A percentile compares a stretch with the other conserved stretches of the same genome.
phyloP scores from a whole-genome alignment of 2,329 filamentous ascomycete species.

The Monilinia laxa region DNA sequence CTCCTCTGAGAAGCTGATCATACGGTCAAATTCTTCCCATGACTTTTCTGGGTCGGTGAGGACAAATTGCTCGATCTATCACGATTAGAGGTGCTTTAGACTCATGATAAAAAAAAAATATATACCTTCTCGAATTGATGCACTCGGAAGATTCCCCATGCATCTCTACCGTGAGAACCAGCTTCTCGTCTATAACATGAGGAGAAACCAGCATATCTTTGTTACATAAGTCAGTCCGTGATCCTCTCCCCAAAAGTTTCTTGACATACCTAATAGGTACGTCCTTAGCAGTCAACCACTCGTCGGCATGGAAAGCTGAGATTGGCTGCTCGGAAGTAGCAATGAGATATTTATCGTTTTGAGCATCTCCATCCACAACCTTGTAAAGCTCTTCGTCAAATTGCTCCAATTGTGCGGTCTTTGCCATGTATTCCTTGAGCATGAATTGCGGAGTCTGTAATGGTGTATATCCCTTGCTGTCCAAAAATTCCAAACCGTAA shows the following conservation, averaged over 20 bases:
- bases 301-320: constrained; percentile 86
- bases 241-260: not conserved
- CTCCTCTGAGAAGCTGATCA: constrained; percentile 88
- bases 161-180: constrained; percentile 85
- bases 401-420: constrained; percentile 94
- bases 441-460: constrained; percentile 92
- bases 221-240: constrained; percentile 20
- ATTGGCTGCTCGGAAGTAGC: constrained; percentile 94
- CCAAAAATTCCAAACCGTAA: constrained; percentile 89
- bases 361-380: constrained; percentile 81
- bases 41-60: constrained; percentile 84
- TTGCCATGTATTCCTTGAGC: constrained; percentile 93
- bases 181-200: constrained; percentile 97
- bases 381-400: constrained; percentile 99
- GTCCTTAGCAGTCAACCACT: constrained; percentile 84
- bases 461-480: constrained; percentile 75
- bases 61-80: constrained; percentile 72
- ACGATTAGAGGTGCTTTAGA: constrained; percentile 38
- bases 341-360: constrained; percentile 78
- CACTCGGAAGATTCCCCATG: constrained; percentile 97
- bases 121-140: constrained; percentile 92
- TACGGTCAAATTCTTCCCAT: constrained; percentile 90
- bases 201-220: constrained; percentile 77
- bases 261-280: constrained; percentile 76
- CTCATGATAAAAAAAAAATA: constrained; percentile 25